These are phyloP conservation scores for Chaetomium fimeti DNA, from an alignment of 495 filamentous ascomycete genomes.

Conservation along the genomic window DNA sequence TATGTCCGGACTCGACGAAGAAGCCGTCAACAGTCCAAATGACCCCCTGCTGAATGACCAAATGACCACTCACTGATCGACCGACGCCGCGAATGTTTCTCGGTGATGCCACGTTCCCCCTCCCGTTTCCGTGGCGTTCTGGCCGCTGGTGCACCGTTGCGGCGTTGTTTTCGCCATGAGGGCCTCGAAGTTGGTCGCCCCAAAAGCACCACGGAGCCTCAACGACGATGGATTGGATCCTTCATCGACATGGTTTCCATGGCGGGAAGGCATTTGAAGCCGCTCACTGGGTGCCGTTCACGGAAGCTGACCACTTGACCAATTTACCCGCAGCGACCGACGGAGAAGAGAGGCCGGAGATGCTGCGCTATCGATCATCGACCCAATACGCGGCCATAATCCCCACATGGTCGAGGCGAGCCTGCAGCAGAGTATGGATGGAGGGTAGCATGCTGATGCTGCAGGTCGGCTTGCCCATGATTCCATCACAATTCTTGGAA, in stretches of 20 bases:
- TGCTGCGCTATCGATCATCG: constrained; percentile 12
- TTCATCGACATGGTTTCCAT: neutral
- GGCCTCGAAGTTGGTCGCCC: neutral
- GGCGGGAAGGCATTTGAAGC: neutral
- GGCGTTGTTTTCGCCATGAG: constrained; percentile 9
- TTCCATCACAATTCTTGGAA: neutral
- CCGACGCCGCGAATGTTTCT: neutral
- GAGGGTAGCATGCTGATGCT: constrained; percentile 12
- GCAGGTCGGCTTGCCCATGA: neutral
- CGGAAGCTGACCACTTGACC: constrained; percentile 10
- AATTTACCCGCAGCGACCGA: constrained; percentile 6
- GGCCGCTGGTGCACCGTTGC: constrained; percentile 15
- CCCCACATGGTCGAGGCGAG: constrained; percentile 12
- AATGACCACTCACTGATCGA: neutral
- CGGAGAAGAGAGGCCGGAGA: constrained; percentile 7
- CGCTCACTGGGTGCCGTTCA: neutral
- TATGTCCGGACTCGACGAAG: neutral
- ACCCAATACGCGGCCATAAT: constrained; percentile 19
- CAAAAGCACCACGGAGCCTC: neutral
- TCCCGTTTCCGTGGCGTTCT: neutral
- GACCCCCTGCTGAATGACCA: neutral
- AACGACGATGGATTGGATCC: neutral
- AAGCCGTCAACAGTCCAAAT: neutral
- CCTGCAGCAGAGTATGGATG: neutral
- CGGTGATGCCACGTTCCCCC: neutral